These are phyloP conservation scores for Cryptococcus maquisensis DNA, from an alignment of 1,284 basidiomycete genomes.

Conservation along the genomic window DNA sequence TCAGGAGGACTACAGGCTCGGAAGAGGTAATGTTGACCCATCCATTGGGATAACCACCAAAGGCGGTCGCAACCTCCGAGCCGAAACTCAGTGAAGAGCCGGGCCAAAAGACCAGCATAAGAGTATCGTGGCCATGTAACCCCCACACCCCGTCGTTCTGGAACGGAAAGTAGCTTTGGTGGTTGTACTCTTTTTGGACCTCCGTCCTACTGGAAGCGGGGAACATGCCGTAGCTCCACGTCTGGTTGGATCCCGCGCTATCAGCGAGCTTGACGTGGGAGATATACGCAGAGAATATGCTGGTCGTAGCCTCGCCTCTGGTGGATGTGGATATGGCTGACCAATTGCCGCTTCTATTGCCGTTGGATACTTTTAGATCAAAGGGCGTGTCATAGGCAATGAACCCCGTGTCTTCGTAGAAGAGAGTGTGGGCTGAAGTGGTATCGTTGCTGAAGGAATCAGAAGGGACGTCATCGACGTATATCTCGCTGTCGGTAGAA, in stretches of 20 bases:
- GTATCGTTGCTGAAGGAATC: neutral
- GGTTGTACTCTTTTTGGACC: slow-evolving; percentile 6
- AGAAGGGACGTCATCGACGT: neutral
- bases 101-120: slow-evolving; percentile 24
- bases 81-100: slow-evolving; percentile 9
- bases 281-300: slow-evolving; percentile 60
- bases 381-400: slow-evolving; percentile 29
- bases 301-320: slow-evolving; percentile 54
- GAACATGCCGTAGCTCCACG: slow-evolving; percentile 56
- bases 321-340: slow-evolving; percentile 60
- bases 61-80: slow-evolving; percentile 19
- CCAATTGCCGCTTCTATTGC: slow-evolving; percentile 59
- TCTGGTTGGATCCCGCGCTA: slow-evolving; percentile 24
- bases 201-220: slow-evolving; percentile 48
- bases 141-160: slow-evolving; percentile 12
- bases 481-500: slow-evolving; percentile 48
- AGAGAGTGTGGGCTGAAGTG: slow-evolving; percentile 20
- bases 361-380: slow-evolving; percentile 51
- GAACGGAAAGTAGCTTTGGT: slow-evolving; percentile 10
- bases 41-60: slow-evolving; percentile 11
- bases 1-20: slow-evolving; percentile 53
- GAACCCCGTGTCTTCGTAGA: slow-evolving; percentile 34
- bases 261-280: slow-evolving; percentile 8
- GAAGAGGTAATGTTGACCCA: slow-evolving; percentile 50
- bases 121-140: slow-evolving; percentile 11